Base-by-base conservation (phyloP, 129 eudicot genomes). In the Centella asiatica region DNA sequence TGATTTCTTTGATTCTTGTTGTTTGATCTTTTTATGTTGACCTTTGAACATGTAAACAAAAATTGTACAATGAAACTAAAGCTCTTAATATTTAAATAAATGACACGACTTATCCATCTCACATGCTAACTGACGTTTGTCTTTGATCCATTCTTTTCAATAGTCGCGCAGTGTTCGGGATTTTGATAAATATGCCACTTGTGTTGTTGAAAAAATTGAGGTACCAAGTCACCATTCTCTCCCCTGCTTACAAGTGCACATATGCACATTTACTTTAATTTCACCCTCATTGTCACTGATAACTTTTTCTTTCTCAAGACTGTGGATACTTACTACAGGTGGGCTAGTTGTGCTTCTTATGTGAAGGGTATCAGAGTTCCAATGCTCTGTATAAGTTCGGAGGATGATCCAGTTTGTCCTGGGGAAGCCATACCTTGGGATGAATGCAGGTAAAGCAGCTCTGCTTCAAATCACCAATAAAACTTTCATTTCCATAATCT, bases 371-470 rank as follows among this genome's bases (percentile, higher is more conserved):
- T 58, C n/a, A 15, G 28, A 11, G 63, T 58, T 10, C 63, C 63
- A 11, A 27, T 58, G 46, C 63, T 58, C 25, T 58, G 63, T 58
- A 58, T 58, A n/a, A 58, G 63, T 58, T 34, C 63, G 33, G 14
- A 33, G 63, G 63, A 58, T 34, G 63, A 58, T 58, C 63, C 63
- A 34, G 63, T 58, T 34, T 58, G 63, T 58, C 29, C 63, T 58
- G 45, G n/a, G n/a, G 63, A 58, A 58, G 63, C 63, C 46, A 58
- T 58, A 19, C 45, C 97, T 1, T 90, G 89, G 89, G 95, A 90
- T 67, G 97, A 90, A 58, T 90, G 97, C 87, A 79, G 95, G 97
- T 85, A 70, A 44, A n/a, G n/a, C 20, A 13, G 24, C 45, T n/a
- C 37, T 36, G 24, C 40, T 32, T 40, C 50, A 22, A 45, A 13